Base-by-base conservation (phyloP, 2,329 filamentous ascomycete genomes). In the Fusarium sp. region DNA sequence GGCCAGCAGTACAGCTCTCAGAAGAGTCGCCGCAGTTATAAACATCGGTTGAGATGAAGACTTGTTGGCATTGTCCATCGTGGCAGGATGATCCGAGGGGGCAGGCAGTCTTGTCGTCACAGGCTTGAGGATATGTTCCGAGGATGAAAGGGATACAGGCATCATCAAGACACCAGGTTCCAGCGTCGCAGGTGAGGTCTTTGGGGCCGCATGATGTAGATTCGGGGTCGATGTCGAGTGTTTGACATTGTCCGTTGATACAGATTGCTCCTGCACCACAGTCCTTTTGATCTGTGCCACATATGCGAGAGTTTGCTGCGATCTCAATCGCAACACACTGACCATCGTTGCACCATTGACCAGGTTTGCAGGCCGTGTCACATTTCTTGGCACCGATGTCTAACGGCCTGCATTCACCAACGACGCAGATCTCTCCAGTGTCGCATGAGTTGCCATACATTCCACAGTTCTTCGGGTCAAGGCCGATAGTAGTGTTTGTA, bases 91-190 rank as follows among this genome's bases (percentile, higher is more conserved):
- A 50, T 1, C 56, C 49, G 2, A 71, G 53, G 1, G 67, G 56
- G 12, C 68, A 70, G 1, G 50, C 18, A 4, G 34, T 30, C 6
- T 23, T 71, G 8, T 42, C 13, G 18, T 69, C 56, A 41, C 68
- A 70, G 16, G 59, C 4, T 31, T 71, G 63, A 3, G 37, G 31
- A 20, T 67, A 58, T 11, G 69, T 71, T 11, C 69, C 69, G 12
- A 72, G 31, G 10, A 67, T 49, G 11, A 72, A 72, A 0, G 69
- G 69, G 5, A 57, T 46, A 11, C 69, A 72, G 1, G 12, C 30
- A 6, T 62, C 62, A 2, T 65, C 57, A 4, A 72, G 53, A 11
- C 69, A 72, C 69, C 69, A 72, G 38, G 54, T 72, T 47, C 69
- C 69, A 10, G 66, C 49, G 13, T 53, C 45, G 26, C 69, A 72